Base-by-base conservation (phyloP, 768 basidiomycete genomes). In the Termitomyces bulborhizus region DNA sequence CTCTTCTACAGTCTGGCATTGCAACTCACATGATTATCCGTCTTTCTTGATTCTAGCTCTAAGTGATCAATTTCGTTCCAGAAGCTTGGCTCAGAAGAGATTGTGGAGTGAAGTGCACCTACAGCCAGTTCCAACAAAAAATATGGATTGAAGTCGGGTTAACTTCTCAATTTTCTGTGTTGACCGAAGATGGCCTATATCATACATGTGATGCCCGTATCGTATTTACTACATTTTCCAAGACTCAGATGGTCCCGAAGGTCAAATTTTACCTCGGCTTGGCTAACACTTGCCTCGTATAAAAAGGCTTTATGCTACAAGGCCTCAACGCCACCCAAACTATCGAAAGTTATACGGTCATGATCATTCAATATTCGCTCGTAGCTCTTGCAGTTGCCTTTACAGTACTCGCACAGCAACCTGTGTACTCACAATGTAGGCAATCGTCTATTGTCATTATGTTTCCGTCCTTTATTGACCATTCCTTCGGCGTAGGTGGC, bases 401-500 rank as follows among this genome's bases (percentile, higher is more conserved):
- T n/a, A 59, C 65, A 16, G 66, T 57, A 16, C 54, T 68, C 16
- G 68, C 69, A 6, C 70, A 73, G 53, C 60, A 62, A 18, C 65
- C 63, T 26, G 40, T 64, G 4, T 68, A 63, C 50, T 63, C 61
- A 6, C 71, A 72, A 57, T 72, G 71, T 72, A 58, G 32, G 40
- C 34, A 13, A 9, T 6, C 24, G 24, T 26, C 7, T 4, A 5
- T 48, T 3, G 27, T 42, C 18, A 9, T 31, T 6, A 7, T 15
- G 27, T 18, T 31, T 51, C 32, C 34, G 7, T 8, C 24, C 9
- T 18, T 44, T 15, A 27, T 39, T 26, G 4, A 24, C 31, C 21
- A 21, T 21, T 21, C 4, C 15, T 11, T 32, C 9, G 15, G 7
- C 51, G 24, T 53, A 72, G 71, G 73, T 51, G 73, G 73, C 56